phyloP scores from a whole-genome alignment of 768 basidiomycete genomes.

The Asterophora lycoperdoides region DNA sequence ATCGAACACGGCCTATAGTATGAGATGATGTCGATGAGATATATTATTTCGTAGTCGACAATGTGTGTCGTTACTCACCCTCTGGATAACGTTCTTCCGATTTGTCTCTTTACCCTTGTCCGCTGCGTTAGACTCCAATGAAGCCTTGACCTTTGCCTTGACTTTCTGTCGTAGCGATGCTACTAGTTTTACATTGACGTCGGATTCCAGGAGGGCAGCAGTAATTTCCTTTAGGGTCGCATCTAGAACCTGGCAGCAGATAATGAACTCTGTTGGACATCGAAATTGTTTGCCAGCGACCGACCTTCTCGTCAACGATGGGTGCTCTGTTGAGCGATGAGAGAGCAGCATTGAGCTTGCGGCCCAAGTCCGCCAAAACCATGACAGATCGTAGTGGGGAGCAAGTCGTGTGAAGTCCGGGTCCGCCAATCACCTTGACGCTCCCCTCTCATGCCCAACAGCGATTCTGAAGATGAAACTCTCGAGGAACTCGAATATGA shows the following conservation, averaged over 20 bases:
- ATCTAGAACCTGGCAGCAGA: slow-evolving; percentile 73
- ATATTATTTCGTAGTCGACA: not conserved
- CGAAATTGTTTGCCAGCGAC: slow-evolving; percentile 14
- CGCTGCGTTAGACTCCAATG: slow-evolving; percentile 56
- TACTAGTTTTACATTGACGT: slow-evolving; percentile 98
- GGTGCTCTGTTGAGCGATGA: slow-evolving; percentile 83
- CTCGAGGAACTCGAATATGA: slow-evolving; percentile 60
- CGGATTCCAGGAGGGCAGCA: slow-evolving; percentile 88
- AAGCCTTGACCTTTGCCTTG: slow-evolving; percentile 82
- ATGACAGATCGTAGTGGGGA: slow-evolving; percentile 40
- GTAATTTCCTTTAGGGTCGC: slow-evolving; percentile 93
- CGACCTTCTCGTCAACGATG: slow-evolving; percentile 87
- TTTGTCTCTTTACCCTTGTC: slow-evolving; percentile 80
- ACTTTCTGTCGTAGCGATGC: slow-evolving; percentile 83
- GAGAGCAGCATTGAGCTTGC: slow-evolving; percentile 89
- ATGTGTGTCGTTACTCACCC: slow-evolving; percentile 45
- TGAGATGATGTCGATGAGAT: not conserved
- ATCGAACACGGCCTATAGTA: slow-evolving; percentile 85
- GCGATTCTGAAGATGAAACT: slow-evolving; percentile 63
- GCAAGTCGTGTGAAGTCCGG: slow-evolving; percentile 19
- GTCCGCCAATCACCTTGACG: not conserved
- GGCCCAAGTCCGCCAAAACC: slow-evolving; percentile 95
- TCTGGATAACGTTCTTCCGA: slow-evolving; percentile 86
- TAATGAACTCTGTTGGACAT: slow-evolving; percentile 7
- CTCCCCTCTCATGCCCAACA: slow-evolving; percentile 38